Evolutionary conservation across 768 basidiomycete genomes (phyloP).

Genomic region (Termitomyces sp.): DNA sequence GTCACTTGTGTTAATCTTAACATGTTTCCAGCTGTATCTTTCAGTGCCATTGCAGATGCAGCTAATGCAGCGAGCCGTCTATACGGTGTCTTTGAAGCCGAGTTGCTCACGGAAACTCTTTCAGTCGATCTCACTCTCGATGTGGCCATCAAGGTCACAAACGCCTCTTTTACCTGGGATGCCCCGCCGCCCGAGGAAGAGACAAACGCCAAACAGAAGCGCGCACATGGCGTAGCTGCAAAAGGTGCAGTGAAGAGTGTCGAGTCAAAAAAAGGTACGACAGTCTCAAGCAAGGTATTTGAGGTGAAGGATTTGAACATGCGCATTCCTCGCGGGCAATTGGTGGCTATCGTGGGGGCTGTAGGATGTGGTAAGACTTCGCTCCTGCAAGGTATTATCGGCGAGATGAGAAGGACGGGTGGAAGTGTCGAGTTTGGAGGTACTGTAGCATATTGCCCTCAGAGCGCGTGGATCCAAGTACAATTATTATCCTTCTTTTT

Average conservation of each 20-base stretch:
- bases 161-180: slow-evolving; percentile 87
- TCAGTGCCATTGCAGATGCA: slow-evolving; percentile 83
- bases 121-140: slow-evolving; percentile 48
- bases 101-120: slow-evolving; percentile 58
- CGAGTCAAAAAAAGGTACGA: slow-evolving; percentile 26
- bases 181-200: slow-evolving; percentile 49
- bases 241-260: slow-evolving; percentile 15
- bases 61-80: slow-evolving; percentile 75
- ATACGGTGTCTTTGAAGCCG: slow-evolving; percentile 79
- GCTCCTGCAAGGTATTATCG: slow-evolving; percentile 68
- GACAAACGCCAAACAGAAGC: slow-evolving; percentile 28
- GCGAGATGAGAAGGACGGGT: slow-evolving; percentile 73
- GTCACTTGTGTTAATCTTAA: not conserved
- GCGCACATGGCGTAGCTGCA: not conserved
- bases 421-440: slow-evolving; percentile 74
- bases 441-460: slow-evolving; percentile 76
- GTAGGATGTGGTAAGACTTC: slow-evolving; percentile 73
- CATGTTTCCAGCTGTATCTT: slow-evolving; percentile 47
- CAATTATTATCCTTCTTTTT: slow-evolving; percentile 1
- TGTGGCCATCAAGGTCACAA: slow-evolving; percentile 61
- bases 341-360: slow-evolving; percentile 82
- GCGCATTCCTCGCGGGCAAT: slow-evolving; percentile 65
- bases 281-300: slow-evolving; percentile 45
- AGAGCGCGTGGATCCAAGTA: slow-evolving; percentile 89
- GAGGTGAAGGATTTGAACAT: slow-evolving; percentile 61